These are phyloP conservation scores for Patellifolia procumbens DNA, from an alignment of 179 eudicot genomes.

Conservation along the genomic window DNA sequence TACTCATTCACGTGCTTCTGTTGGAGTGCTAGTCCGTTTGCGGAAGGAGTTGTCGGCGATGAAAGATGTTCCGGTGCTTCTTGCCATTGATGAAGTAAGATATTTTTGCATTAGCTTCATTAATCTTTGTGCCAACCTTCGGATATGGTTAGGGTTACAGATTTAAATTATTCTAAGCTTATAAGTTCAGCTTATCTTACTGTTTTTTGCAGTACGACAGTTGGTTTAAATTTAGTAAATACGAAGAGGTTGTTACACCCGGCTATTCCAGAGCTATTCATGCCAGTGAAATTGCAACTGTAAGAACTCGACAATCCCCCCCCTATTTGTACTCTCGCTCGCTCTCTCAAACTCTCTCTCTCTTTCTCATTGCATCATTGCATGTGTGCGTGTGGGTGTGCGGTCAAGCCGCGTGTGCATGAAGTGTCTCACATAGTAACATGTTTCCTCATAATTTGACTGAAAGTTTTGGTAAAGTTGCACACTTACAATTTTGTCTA, in stretches of 20 bases:
- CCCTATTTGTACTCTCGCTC: not conserved
- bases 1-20: conserved; percentile 71
- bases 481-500: not conserved
- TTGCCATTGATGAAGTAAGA: conserved; percentile 86
- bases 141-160: not conserved
- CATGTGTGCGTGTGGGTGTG: no score
- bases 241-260: conserved; percentile 70
- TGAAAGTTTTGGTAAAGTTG: not conserved
- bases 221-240: conserved; percentile 89
- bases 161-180: not conserved
- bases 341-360: no score
- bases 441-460: no score
- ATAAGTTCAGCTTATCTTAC: conserved; percentile 14
- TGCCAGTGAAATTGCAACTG: conserved; percentile 81
- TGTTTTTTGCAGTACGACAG: conserved; percentile 69
- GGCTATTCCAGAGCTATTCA: conserved; percentile 76
- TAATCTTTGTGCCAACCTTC: conserved; percentile 11
- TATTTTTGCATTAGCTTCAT: conserved; percentile 1
- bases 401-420: not conserved
- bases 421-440: conserved; percentile 13
- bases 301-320: conserved; percentile 21
- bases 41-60: conserved; percentile 81
- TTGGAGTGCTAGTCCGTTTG: conserved; percentile 83
- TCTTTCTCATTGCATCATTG: no score
- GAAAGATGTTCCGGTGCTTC: conserved; percentile 74